A percentile compares a stretch with the other conserved stretches of the same genome.
Evolutionary conservation across 257 asterid genomes (phyloP).

Genomic region (Euphrasia confusa): DNA sequence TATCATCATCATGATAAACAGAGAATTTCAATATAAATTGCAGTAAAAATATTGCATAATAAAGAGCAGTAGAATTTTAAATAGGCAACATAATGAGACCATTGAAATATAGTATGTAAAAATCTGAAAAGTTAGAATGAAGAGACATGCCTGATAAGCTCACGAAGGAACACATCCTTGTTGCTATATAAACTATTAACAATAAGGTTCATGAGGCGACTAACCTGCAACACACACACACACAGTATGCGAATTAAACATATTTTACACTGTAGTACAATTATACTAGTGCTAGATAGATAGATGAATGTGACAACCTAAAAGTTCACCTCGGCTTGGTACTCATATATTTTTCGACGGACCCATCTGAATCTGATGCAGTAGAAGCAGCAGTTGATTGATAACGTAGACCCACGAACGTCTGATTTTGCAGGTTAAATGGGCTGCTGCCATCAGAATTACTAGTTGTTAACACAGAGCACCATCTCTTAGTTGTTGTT

Average conservation of each 20-base stretch:
- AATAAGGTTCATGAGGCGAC: slow-evolving; percentile 97
- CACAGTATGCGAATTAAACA: slow-evolving; percentile 2
- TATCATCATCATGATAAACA: too few relatives aligned
- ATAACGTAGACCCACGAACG: slow-evolving; percentile 37
- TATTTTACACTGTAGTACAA: neutral
- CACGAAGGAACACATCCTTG: slow-evolving; percentile 92
- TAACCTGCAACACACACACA: slow-evolving; percentile 50
- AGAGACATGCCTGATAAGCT: slow-evolving; percentile 74
- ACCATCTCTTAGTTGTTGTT: slow-evolving; percentile 37
- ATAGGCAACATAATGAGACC: too few relatives aligned
- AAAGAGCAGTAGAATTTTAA: too few relatives aligned
- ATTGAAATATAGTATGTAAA: neutral
- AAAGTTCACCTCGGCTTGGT: slow-evolving; percentile 91
- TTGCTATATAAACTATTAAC: slow-evolving; percentile 94
- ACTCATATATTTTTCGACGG: slow-evolving; percentile 75
- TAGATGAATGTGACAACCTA: neutral
- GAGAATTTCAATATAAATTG: too few relatives aligned
- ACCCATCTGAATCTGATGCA: slow-evolving; percentile 39
- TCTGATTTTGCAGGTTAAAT: slow-evolving; percentile 27
- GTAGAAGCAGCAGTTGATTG: slow-evolving; percentile 64
- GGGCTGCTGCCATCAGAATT: slow-evolving; percentile 25
- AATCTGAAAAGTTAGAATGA: neutral
- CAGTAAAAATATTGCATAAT: too few relatives aligned
- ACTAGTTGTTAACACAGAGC: slow-evolving; percentile 42
- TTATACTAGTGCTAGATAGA: neutral